Evolutionary conservation across 805 yeast species (phyloP), one percentile per base, ranked within the genome.

Genomic region (Wickerhamomyces chaumierensis): DNA sequence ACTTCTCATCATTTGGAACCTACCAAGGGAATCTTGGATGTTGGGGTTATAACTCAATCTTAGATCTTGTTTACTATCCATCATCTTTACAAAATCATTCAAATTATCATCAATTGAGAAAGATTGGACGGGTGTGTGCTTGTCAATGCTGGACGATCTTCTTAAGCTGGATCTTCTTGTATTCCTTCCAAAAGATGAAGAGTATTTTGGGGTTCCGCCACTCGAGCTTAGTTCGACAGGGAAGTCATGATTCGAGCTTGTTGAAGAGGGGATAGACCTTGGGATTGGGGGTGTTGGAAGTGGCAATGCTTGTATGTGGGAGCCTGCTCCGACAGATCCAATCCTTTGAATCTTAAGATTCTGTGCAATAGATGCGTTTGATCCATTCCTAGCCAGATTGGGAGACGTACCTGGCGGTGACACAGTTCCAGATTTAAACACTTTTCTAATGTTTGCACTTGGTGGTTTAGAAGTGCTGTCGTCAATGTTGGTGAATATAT

Each of bases 111-210:
- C 78, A 33, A 65, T 53, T 7, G 41, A 65, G 49, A 43, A 66
- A 45, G 36, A 68, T 58, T 52, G 44, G 15, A 50, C 43, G 5
- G 56, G 55, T 12, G 40, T 43, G 1, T 54, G 51, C 25, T 48
- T 50, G 9, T 55, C 61, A 5, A 47, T 37, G 27, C 54, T 49
- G 11, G 58, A 59, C 4, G 65, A 55, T 39, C 63, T 52, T 42
- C 61, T 58, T 13, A 61, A 39, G 42, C 67, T 59, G 11, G 73
- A 61, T 36, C 61, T 60, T 18, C 82, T 64, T n/a, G 80, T 68
- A 36, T 83, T 61, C n/a, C 78, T 76, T 0, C 84, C 83, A 56
- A 80, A 80, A 0, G 88, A 78, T 1, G 90, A 76, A 2, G 84
- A 71, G 46, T 78, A 81, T 45, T 77, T 68, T 2, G 83, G 80